A percentile compares a stretch with the other conserved stretches of the same genome.
Conservation (phyloP, 805 yeast genomes). For the Pichia thaimueangensis region DNA sequence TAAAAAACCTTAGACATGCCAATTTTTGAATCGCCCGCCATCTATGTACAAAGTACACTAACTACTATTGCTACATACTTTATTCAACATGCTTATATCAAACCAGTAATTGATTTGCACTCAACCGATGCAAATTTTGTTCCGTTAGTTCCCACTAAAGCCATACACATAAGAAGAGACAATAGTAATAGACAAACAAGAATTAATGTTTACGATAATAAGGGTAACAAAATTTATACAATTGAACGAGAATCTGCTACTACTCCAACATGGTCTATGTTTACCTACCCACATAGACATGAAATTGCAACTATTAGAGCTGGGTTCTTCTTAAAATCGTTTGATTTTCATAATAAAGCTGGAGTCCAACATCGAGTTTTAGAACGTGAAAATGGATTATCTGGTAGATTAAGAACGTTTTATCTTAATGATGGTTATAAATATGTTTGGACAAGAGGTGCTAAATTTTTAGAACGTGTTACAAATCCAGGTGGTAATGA, state of each 20-base stretch:
- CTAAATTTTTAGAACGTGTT: slow-evolving; percentile 46
- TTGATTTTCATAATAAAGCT: slow-evolving; percentile 42
- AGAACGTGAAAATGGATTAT: slow-evolving; percentile 30
- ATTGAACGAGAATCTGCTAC: slow-evolving; percentile 43
- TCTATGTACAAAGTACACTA: slow-evolving; percentile 35
- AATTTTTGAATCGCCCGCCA: slow-evolving; percentile 43
- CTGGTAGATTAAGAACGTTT: slow-evolving; percentile 41
- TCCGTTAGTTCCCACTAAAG: slow-evolving; percentile 38
- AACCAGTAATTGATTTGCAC: slow-evolving; percentile 34
- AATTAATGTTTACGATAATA: slow-evolving; percentile 43
- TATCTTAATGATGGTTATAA: slow-evolving; percentile 46
- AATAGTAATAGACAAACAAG: slow-evolving; percentile 37
- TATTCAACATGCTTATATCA: slow-evolving; percentile 36
- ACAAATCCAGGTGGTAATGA: slow-evolving; percentile 50
- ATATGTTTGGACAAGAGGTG: slow-evolving; percentile 49
- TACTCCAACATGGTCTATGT: slow-evolving; percentile 48
- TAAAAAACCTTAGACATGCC: slow-evolving; percentile 26
- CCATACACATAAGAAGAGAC: slow-evolving; percentile 44
- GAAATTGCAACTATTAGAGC: slow-evolving; percentile 48
- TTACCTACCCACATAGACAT: slow-evolving; percentile 36
- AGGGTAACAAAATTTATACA: slow-evolving; percentile 39
- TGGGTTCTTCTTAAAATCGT: slow-evolving; percentile 39
- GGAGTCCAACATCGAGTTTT: slow-evolving; percentile 42
- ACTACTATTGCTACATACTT: slow-evolving; percentile 37
- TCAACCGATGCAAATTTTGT: slow-evolving; percentile 35